phyloP scores from a whole-genome alignment of 495 filamentous ascomycete species.

The Chaetomium fimeti region DNA sequence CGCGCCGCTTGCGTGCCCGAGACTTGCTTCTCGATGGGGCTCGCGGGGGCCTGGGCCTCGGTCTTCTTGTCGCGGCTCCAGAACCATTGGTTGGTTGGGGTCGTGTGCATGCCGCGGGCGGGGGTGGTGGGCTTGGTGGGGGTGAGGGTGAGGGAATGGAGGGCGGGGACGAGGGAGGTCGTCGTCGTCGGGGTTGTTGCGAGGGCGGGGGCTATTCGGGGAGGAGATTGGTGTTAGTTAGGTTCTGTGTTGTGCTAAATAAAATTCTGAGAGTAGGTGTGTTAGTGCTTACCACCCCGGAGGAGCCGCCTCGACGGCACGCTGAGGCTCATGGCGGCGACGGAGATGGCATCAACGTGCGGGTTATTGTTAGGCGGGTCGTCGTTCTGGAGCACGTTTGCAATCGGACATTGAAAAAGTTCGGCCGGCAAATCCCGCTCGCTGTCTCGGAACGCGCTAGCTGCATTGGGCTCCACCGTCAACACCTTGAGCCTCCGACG shows the following conservation, averaged over 20 bases:
- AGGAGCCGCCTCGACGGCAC: constrained; percentile 46
- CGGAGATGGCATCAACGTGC: constrained; percentile 29
- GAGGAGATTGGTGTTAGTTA: not conserved
- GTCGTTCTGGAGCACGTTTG: not conserved
- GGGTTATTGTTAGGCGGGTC: not conserved
- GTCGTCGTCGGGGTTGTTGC: constrained; percentile 18
- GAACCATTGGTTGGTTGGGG: constrained; percentile 36
- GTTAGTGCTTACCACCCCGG: constrained; percentile 37
- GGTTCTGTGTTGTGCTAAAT: constrained; percentile 11
- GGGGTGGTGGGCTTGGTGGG: constrained; percentile 2
- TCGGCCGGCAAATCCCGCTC: constrained; percentile 32
- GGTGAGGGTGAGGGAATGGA: constrained; percentile 31
- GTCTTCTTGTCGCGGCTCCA: constrained; percentile 25
- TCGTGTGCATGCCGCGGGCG: constrained; percentile 36
- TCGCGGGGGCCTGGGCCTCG: not conserved
- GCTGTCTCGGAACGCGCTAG: constrained; percentile 10
- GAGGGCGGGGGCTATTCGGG: constrained; percentile 18
- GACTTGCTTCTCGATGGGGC: constrained; percentile 9
- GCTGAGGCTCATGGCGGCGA: constrained; percentile 46
- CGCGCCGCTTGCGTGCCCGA: constrained; percentile 31
- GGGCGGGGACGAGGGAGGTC: constrained; percentile 27
- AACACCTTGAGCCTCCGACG: not conserved
- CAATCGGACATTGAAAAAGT: constrained; percentile 24
- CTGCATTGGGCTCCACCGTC: constrained; percentile 14
- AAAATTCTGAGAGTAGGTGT: not conserved